Conservation (phyloP, 306 rosid genomes). For the Ormosia emarginata region DNA sequence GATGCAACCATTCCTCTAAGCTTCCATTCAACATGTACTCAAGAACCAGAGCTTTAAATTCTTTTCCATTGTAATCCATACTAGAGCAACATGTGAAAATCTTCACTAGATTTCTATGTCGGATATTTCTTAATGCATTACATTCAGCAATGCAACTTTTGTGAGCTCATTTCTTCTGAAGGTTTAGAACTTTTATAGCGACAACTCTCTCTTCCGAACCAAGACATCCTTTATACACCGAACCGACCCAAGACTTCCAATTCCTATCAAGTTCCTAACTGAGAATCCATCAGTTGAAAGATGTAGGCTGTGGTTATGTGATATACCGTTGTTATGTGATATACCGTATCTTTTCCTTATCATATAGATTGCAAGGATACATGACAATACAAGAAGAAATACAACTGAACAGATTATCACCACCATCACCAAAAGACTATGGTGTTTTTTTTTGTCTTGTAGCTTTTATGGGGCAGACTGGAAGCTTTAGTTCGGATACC, state of each 20-base stretch:
- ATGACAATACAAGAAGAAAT: too few relatives aligned
- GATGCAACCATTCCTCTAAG: neutral
- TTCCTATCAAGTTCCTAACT: neutral
- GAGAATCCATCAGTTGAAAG: conserved; percentile 7
- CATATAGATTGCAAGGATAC: neutral
- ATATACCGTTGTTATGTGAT: neutral
- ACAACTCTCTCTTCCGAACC: neutral
- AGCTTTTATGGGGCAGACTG: neutral
- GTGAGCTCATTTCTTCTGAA: neutral
- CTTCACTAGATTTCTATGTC: neutral
- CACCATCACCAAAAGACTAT: neutral
- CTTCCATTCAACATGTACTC: neutral
- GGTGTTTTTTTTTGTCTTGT: neutral
- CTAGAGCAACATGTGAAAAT: neutral
- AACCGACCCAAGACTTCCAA: conserved; percentile 21
- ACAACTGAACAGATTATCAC: neutral
- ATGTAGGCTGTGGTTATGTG: neutral
- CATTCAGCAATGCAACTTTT: neutral
- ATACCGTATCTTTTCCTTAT: neutral
- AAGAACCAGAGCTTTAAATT: neutral
- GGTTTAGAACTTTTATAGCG: neutral
- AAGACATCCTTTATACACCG: neutral
- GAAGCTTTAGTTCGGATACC: neutral
- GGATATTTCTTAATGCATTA: neutral
- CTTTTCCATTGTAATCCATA: neutral